Conservation (phyloP, 345 rosid species). For the Eutrema japonicum region DNA sequence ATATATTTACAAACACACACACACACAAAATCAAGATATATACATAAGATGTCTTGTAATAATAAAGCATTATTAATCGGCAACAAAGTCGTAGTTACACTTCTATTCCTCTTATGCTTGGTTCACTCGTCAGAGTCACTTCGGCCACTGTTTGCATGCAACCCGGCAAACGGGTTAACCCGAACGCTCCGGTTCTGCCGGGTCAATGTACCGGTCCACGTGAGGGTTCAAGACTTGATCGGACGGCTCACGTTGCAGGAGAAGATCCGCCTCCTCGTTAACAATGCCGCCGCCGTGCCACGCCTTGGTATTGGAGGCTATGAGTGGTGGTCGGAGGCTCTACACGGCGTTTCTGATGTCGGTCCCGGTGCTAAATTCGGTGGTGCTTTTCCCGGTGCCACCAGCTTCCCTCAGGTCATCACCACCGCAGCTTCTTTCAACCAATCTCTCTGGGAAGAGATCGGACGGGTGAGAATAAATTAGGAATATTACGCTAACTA, state of each 20-base stretch:
- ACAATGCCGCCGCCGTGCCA: slow-evolving; percentile 78
- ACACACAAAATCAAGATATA: neutral
- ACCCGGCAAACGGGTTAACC: slow-evolving; percentile 60
- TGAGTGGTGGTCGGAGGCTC: slow-evolving; percentile 99
- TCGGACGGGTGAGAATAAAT: slow-evolving; percentile 68
- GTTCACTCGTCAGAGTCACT: slow-evolving; percentile 33
- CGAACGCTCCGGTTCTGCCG: slow-evolving; percentile 61
- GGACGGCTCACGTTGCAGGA: slow-evolving; percentile 80
- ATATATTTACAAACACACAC: slow-evolving; percentile 23
- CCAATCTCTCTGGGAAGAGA: slow-evolving; percentile 78
- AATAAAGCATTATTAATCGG: slow-evolving; percentile 20
- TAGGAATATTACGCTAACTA: neutral
- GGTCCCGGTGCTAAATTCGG: slow-evolving; percentile 80
- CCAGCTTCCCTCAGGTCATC: slow-evolving; percentile 97
- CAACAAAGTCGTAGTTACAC: slow-evolving; percentile 30
- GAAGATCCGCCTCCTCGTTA: slow-evolving; percentile 75
- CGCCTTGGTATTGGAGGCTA: slow-evolving; percentile 83
- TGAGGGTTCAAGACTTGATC: slow-evolving; percentile 75
- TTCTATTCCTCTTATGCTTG: slow-evolving; percentile 37
- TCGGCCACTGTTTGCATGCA: slow-evolving; percentile 68
- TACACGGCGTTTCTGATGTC: slow-evolving; percentile 81
- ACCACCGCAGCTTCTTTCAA: slow-evolving; percentile 93
- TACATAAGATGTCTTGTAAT: slow-evolving; percentile 21
- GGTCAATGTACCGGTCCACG: slow-evolving; percentile 55
- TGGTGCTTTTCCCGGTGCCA: slow-evolving; percentile 73